Evolutionary conservation across 192 early-diverging fungal species (phyloP).

Genomic region (Allomyces javanicus): DNA sequence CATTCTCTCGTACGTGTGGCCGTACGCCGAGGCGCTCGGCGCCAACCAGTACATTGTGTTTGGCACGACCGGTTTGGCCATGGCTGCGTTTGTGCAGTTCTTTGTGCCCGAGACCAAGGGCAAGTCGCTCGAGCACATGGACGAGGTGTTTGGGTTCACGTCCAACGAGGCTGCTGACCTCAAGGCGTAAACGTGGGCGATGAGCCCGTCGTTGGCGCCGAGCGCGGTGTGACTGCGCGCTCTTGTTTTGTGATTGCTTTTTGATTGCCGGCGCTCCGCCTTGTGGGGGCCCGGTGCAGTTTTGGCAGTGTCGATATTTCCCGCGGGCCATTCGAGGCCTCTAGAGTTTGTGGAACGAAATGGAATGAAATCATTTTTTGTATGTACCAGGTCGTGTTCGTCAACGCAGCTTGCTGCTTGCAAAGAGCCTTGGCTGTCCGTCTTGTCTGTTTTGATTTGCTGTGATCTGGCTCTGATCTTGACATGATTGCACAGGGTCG

Average conservation of each 20-base stretch:
- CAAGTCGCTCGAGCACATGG: conserved; percentile 68
- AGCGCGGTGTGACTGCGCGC: neutral
- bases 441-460: no score
- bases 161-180: neutral
- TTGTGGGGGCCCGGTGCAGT: no score
- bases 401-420: no score
- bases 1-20: conserved; percentile 47
- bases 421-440: no score
- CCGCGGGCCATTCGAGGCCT: no score
- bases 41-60: conserved; percentile 1
- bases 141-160: conserved; percentile 37
- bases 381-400: no score
- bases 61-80: conserved; percentile 13
- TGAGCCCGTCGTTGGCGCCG: neutral
- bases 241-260: neutral
- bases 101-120: conserved; percentile 72
- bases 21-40: conserved; percentile 11
- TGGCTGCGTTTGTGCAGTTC: conserved; percentile 39
- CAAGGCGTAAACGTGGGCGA: neutral
- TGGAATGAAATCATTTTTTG: neutral
- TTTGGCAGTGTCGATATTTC: no score
- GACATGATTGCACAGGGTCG: neutral
- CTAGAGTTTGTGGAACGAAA: neutral
- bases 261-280: neutral
- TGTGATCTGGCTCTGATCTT: neutral